Conservation (phyloP, 169 alveolate genomes). For the Plasmodium malariae region DNA sequence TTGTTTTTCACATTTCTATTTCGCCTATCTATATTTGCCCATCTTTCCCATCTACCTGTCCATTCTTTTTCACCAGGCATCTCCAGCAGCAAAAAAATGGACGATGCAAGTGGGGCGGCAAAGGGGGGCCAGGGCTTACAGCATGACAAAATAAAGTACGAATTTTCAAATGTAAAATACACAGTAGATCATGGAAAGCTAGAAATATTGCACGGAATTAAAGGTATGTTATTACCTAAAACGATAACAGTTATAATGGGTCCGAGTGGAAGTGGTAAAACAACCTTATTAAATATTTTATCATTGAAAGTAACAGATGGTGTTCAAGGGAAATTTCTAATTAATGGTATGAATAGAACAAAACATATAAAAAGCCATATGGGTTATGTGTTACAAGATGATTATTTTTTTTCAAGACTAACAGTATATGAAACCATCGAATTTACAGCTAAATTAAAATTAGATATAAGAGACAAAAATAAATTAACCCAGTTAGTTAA, state of each 20-base stretch:
- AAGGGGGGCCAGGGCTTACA: background rate
- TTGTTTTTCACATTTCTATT: too few relatives aligned
- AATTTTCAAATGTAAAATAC: slow-evolving; percentile 56
- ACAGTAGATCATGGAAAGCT: slow-evolving; percentile 51
- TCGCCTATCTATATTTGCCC: background rate
- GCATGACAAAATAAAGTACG: slow-evolving; percentile 44
- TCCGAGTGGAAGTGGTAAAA: slow-evolving; percentile 86
- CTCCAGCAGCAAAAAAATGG: background rate
- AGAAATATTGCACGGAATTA: slow-evolving; percentile 60
- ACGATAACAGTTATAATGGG: slow-evolving; percentile 80
- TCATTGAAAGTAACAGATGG: slow-evolving; percentile 76
- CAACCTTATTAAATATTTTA: slow-evolving; percentile 83
- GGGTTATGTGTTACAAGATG: slow-evolving; percentile 79
- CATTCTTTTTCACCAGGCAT: background rate
- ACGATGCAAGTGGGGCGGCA: background rate
- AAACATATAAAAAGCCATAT: slow-evolving; percentile 42
- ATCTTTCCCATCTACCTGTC: background rate
- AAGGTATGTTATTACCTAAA: slow-evolving; percentile 64
- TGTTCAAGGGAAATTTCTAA: slow-evolving; percentile 42
- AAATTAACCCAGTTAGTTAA: slow-evolving; percentile 74
- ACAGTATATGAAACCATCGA: slow-evolving; percentile 82
- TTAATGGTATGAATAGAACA: slow-evolving; percentile 21
- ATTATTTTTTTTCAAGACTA: slow-evolving; percentile 78
- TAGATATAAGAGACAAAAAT: slow-evolving; percentile 77
- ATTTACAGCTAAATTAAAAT: slow-evolving; percentile 79